Conservation (phyloP, 208 protist species). For the Trypanosoma platydactyli region DNA sequence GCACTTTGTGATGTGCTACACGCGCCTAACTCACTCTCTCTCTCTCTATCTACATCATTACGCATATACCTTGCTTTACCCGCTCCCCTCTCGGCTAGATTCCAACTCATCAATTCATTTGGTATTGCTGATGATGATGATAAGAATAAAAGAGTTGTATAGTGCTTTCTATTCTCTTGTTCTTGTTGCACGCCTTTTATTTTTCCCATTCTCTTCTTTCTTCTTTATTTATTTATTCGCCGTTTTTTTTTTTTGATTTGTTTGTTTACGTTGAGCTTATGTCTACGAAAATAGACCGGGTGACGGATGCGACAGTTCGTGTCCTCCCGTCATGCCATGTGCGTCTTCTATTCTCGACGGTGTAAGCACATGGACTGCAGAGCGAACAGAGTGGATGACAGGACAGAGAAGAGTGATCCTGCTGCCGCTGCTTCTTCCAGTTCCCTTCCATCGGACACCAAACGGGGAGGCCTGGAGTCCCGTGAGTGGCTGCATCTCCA, state of each 20-base stretch:
- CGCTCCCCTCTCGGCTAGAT: too few species aligned
- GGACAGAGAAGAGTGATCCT: background rate
- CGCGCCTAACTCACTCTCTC: too few species aligned
- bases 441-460: background rate
- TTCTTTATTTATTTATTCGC: background rate
- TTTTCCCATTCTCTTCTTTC: conserved; percentile 5
- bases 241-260: background rate
- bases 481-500: conserved; percentile 55
- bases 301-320: conserved; percentile 1
- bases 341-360: background rate
- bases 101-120: too few species aligned
- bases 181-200: too few species aligned
- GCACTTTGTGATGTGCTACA: too few species aligned
- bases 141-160: background rate
- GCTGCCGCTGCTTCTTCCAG: background rate
- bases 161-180: background rate
- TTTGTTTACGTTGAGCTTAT: background rate
- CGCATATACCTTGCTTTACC: too few species aligned
- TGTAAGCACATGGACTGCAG: background rate
- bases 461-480: background rate
- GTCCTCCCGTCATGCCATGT: background rate
- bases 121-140: too few species aligned
- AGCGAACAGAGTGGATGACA: background rate
- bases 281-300: background rate
- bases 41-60: too few species aligned